A percentile compares a stretch with the other conserved stretches of the same genome.
phyloP scores from a whole-genome alignment of 345 rosid species.

The Sonneratia caseolaris region DNA sequence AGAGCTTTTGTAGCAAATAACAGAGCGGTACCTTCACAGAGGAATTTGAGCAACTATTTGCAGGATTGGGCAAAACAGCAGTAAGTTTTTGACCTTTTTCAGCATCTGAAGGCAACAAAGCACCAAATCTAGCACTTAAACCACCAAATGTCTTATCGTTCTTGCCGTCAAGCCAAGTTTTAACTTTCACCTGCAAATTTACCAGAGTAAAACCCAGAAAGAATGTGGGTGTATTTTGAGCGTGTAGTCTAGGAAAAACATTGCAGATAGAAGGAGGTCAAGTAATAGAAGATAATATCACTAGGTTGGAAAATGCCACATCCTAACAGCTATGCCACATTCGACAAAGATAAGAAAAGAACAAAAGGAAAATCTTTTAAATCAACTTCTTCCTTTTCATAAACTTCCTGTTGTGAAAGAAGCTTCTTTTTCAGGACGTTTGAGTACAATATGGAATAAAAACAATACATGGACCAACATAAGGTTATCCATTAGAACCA shows the following conservation, averaged over 20 bases:
- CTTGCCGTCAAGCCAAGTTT: slow-evolving; percentile 61
- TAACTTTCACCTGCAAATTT: slow-evolving; percentile 60
- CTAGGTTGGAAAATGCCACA: too few species aligned
- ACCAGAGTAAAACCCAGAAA: background rate
- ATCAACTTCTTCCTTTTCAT: too few species aligned
- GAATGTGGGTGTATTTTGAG: slow-evolving; percentile 3
- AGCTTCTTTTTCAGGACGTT: too few species aligned
- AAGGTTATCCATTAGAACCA: too few species aligned
- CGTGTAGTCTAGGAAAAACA: background rate
- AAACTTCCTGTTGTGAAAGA: too few species aligned
- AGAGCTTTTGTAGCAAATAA: background rate
- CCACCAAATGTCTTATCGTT: slow-evolving; percentile 48
- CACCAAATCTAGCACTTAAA: slow-evolving; percentile 75
- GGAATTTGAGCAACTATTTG: slow-evolving; percentile 56
- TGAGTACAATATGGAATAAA: too few species aligned
- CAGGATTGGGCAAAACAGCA: slow-evolving; percentile 54
- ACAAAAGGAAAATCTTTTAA: too few species aligned
- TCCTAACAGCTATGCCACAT: background rate
- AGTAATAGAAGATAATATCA: too few species aligned
- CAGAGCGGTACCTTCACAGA: slow-evolving; percentile 44
- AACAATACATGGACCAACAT: too few species aligned
- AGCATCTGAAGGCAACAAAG: slow-evolving; percentile 42
- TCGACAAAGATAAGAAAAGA: background rate
- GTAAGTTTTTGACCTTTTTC: slow-evolving; percentile 37
- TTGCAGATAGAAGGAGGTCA: background rate